A percentile compares a stretch with the other conserved stretches of the same genome.
phyloP scores from a whole-genome alignment of 1,284 basidiomycete species.

The Inonotus obliquus region DNA sequence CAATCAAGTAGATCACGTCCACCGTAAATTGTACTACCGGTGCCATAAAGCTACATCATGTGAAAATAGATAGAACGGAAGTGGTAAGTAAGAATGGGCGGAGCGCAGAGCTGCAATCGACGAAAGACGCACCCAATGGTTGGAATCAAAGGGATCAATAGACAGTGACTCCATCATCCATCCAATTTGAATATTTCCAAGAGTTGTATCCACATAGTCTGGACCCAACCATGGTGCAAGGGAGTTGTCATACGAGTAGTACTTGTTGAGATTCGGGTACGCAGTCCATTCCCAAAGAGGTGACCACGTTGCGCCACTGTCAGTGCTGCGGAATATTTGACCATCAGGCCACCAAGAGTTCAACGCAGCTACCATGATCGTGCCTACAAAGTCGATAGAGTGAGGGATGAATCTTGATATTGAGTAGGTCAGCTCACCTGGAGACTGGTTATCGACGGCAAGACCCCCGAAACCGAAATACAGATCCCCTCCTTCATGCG shows the following conservation, averaged over 20 bases:
- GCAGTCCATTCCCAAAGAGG: constrained; percentile 39
- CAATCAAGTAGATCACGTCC: constrained; percentile 51
- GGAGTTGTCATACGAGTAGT: constrained; percentile 48
- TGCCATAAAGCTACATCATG: constrained; percentile 49
- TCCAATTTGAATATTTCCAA: constrained; percentile 33
- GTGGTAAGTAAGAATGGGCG: neutral
- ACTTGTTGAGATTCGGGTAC: constrained; percentile 47
- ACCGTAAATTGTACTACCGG: constrained; percentile 55
- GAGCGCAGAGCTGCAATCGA: neutral
- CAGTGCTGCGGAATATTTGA: constrained; percentile 58
- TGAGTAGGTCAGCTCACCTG: constrained; percentile 29
- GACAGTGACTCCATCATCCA: constrained; percentile 44
- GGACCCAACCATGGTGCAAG: constrained; percentile 56
- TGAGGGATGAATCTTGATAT: neutral
- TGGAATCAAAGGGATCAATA: constrained; percentile 60
- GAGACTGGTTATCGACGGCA: constrained; percentile 51
- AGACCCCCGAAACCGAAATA: constrained; percentile 55
- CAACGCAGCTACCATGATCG: constrained; percentile 61
- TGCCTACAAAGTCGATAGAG: constrained; percentile 28
- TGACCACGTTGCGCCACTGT: constrained; percentile 53
- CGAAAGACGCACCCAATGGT: constrained; percentile 42
- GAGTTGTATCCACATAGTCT: constrained; percentile 36
- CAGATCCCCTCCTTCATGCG: constrained; percentile 29
- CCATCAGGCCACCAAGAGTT: constrained; percentile 58
- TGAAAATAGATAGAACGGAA: no score